A percentile compares a stretch with the other conserved stretches of the same genome.
Conservation (phyloP, 75 land plant species). For the Pinus tabuliformis region DNA sequence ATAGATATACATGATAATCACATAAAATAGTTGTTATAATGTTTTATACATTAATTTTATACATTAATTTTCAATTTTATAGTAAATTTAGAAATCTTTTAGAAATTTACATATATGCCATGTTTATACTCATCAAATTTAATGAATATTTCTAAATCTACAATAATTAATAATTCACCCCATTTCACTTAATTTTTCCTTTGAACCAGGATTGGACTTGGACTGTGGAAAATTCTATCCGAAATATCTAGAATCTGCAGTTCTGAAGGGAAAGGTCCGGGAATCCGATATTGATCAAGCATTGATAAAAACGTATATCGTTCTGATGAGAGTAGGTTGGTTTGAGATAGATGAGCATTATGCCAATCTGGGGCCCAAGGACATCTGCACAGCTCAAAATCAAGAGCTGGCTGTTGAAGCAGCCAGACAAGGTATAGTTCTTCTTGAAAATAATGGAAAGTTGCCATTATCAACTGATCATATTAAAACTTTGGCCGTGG, state of each 20-base stretch:
- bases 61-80: too few relatives aligned
- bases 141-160: too few relatives aligned
- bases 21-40: too few relatives aligned
- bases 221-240: slow-evolving; percentile 37
- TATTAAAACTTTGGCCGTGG: slow-evolving; percentile 25
- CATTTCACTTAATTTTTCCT: neutral
- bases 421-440: slow-evolving; percentile 52
- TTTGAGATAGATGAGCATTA: slow-evolving; percentile 35
- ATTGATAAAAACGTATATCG: slow-evolving; percentile 13
- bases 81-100: too few relatives aligned
- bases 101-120: too few relatives aligned
- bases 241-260: slow-evolving; percentile 11
- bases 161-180: too few relatives aligned
- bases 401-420: slow-evolving; percentile 47
- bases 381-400: slow-evolving; percentile 39
- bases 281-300: slow-evolving; percentile 20
- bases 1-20: too few relatives aligned
- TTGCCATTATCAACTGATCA: neutral
- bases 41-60: too few relatives aligned
- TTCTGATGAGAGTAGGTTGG: slow-evolving; percentile 49
- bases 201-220: slow-evolving; percentile 46
- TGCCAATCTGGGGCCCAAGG: slow-evolving; percentile 20
- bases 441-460: slow-evolving; percentile 17
- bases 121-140: too few relatives aligned
- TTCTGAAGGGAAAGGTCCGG: slow-evolving; percentile 16